Evolutionary conservation across 1,139 yeast genomes (phyloP), one percentile per base, ranked within the genome.

Genomic region (Hemisphaericaspora lyxosophila): DNA sequence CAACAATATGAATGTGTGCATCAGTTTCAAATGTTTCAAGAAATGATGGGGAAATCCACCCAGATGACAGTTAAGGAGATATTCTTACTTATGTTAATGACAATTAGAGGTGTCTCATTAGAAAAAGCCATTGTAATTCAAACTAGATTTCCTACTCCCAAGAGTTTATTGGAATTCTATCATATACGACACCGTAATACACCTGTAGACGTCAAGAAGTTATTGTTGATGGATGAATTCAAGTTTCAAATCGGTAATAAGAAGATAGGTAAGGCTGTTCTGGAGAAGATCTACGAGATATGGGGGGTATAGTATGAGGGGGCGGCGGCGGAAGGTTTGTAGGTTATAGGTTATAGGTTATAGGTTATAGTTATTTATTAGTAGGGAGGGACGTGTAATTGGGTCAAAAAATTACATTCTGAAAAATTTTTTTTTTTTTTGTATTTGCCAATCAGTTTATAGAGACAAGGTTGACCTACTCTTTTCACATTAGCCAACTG

Each of bases 111-210:
- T 0, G 70, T 92, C 1, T 80, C 96, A 0, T 63, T 88, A 31
- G 97, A 90, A 45, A 87, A 85, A 55, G 98, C 98, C 0, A 57
- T 80, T 8, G 78, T 80, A 4, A 80, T 94, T 7, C 97, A 90
- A 57, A 66, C 60, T 33, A 56, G 68, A 31, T 88, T 73, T 50
- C 73, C 75, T 5, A 86, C 95, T 0, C 95, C 96, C 0, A 60
- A 63, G 26, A 53, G 49, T 17, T 64, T 88, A 15, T 50, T 79
- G 4, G 66, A 67, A 19, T 68, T 44, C 36, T 68, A 54, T 45
- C 59, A 55, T 23, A 35, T 43, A 1, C 47, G 48, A 13, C 44
- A 58, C 35, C 34, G 39, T 2, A 46, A 48, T 31, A 30, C 44
- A 3, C 31, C 48, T 1, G 51, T 46, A 11, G 61, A 55, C 4